These are phyloP conservation scores for Yamagishiella unicocca DNA, from an alignment of 139 green algal species.

Conservation along the genomic window DNA sequence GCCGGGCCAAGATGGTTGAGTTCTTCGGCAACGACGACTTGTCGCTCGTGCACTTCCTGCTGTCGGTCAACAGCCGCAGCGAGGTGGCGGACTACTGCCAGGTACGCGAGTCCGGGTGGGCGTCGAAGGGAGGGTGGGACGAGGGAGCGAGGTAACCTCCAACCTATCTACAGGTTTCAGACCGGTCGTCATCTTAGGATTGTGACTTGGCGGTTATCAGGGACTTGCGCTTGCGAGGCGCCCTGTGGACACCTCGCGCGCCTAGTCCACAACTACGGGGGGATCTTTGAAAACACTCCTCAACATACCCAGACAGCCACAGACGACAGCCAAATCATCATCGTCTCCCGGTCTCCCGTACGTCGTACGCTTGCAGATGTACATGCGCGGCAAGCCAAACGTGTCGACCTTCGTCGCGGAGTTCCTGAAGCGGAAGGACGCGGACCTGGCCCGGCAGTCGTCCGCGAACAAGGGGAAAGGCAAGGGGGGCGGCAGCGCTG, in stretches of 20 bases:
- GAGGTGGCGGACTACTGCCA: slow-evolving; percentile 87
- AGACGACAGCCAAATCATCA: no score
- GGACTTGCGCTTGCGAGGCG: no score
- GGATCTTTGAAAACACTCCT: no score
- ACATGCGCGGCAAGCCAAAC: slow-evolving; percentile 73
- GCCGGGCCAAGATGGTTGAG: slow-evolving; percentile 69
- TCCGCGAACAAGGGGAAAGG: slow-evolving; percentile 52
- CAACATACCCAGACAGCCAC: no score
- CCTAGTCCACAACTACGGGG: no score
- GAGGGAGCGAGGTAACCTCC: no score
- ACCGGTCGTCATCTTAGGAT: no score
- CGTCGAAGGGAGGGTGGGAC: no score
- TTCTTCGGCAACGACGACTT: slow-evolving; percentile 74
- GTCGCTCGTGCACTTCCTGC: slow-evolving; percentile 82
- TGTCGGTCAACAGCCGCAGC: slow-evolving; percentile 69
- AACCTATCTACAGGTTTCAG: no score
- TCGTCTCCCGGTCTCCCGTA: neutral
- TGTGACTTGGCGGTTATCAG: no score
- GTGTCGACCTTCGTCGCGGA: slow-evolving; percentile 83
- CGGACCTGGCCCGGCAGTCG: slow-evolving; percentile 57
- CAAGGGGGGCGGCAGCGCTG: slow-evolving; percentile 29
- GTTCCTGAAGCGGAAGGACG: slow-evolving; percentile 84
- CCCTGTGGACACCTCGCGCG: no score
- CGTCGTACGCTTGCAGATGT: slow-evolving; percentile 42
- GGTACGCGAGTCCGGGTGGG: neutral